Base-by-base conservation (phyloP, 129 eudicot species). In the Flaveria linearis region DNA sequence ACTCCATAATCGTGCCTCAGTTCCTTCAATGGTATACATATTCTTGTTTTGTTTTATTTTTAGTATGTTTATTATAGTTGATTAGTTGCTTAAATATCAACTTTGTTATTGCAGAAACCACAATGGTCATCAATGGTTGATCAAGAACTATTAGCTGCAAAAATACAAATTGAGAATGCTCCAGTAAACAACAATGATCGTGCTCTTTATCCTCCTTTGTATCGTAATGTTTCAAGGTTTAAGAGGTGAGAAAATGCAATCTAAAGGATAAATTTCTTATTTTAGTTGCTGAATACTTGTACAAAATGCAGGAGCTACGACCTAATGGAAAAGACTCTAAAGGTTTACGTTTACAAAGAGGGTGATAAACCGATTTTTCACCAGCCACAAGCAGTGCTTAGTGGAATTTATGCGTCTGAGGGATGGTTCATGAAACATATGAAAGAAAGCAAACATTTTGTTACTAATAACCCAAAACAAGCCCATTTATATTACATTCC, bases 371-470 rank as follows among this genome's bases (percentile, higher is more conserved):
- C 96, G 1, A 85, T 94, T 28, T 94, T 91, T 64, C 98, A 94
- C 80, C 82, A 67, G 50, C 90, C 98, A 14, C 81, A 70, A 65
- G 79, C 93, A 7, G 86, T 79, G 66, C 93, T 94, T 57, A 80
- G 77, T 36, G 97, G 98, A 45, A 91, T 91, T 71, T 94, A 94
- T 76, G 93, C 98, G 22, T 94, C 98, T 2, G 98, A 93, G 76
- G 98, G 98, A 5, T 93, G 97, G 98, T 93, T 93, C 81, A 90
- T 93, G 96, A 93, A 90, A 79, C 90, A 71, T 20, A 68, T 90
- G 53, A 61, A 88, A 81, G 69, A 77, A 80, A 88, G 78, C 81
- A 77, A 81, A 74, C 88, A 80, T 3, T 93, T 73, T 50, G 76
- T 85, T 20, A 90, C 97, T 12, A 82, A 56, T 49, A 74, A 84